Percentiles rank a stretch among this genome's conserved stretches.
Evolutionary conservation across 768 basidiomycete genomes (phyloP).

Genomic region (Boletus reticuloceps): DNA sequence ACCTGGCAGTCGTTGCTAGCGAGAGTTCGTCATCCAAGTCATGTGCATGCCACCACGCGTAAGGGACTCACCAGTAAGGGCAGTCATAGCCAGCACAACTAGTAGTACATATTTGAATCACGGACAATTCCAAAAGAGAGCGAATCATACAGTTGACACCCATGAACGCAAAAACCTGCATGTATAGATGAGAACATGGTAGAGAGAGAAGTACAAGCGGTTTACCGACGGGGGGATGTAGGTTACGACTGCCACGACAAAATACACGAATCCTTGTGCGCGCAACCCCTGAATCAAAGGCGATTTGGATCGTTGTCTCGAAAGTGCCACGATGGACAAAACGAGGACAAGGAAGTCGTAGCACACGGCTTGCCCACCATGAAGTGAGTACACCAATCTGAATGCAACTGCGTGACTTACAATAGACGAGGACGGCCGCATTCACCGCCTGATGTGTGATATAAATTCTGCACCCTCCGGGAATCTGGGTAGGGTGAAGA

Average conservation of each 20-base stretch:
- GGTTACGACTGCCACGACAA: constrained; percentile 12
- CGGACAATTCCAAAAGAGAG: not conserved
- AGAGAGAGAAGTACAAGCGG: not conserved
- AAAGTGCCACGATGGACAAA: constrained; percentile 17
- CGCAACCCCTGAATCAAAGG: constrained; percentile 15
- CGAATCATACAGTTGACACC: not conserved
- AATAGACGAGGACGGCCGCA: constrained; percentile 14
- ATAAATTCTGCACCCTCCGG: not conserved
- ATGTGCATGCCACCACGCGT: not conserved
- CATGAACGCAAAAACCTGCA: constrained; percentile 16
- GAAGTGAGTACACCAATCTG: not conserved
- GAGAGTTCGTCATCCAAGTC: not conserved
- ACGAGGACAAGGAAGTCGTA: constrained; percentile 23
- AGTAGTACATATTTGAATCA: not conserved
- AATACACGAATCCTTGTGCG: constrained; percentile 22
- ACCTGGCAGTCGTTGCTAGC: constrained; percentile 19
- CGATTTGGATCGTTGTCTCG: constrained; percentile 10
- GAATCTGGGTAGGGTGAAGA: not conserved
- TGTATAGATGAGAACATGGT: not conserved
- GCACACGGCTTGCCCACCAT: constrained; percentile 13
- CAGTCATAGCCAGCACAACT: not conserved
- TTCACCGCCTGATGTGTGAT: not conserved
- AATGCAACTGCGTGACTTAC: constrained; percentile 7
- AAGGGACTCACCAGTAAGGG: constrained; percentile 6
- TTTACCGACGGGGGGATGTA: constrained; percentile 17